Conservation (phyloP, 352 stramenopile species). For the Pythium insidiosum region DNA sequence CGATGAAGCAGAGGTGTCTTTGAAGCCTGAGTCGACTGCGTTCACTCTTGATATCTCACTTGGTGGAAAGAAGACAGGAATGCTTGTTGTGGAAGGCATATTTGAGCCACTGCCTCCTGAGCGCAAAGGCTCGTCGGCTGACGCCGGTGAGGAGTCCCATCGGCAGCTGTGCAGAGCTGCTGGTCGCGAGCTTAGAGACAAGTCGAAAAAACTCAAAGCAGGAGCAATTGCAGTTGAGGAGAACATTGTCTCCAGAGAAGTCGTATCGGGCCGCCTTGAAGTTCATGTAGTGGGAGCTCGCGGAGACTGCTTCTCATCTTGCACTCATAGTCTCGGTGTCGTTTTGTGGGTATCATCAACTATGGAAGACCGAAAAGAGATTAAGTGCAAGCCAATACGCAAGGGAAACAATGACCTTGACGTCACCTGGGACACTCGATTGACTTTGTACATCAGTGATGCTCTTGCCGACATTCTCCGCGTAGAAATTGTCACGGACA, state of each 20-base stretch:
- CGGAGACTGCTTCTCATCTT: too few species aligned
- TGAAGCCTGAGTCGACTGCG: slow-evolving; percentile 4
- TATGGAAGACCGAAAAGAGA: slow-evolving; percentile 20
- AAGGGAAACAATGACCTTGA: slow-evolving; percentile 1
- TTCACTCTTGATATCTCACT: slow-evolving; percentile 25
- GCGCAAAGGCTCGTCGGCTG: background rate
- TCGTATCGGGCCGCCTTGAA: slow-evolving; percentile 20
- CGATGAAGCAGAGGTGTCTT: background rate
- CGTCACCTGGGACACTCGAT: slow-evolving; percentile 23
- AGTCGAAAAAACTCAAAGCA: slow-evolving; percentile 13
- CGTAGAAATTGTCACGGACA: slow-evolving; percentile 22
- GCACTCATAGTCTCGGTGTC: too few species aligned
- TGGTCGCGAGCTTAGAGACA: slow-evolving; percentile 9
- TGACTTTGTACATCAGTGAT: slow-evolving; percentile 32
- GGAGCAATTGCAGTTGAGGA: too few species aligned
- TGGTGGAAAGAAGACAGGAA: slow-evolving; percentile 22
- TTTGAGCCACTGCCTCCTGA: slow-evolving; percentile 28
- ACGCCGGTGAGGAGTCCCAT: slow-evolving; percentile 8
- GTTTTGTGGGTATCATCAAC: slow-evolving; percentile 33
- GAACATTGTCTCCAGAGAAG: background rate
- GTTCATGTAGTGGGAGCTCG: slow-evolving; percentile 22
- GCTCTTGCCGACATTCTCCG: slow-evolving; percentile 24
- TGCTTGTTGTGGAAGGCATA: slow-evolving; percentile 24
- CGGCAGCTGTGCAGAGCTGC: slow-evolving; percentile 5
- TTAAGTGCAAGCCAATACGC: slow-evolving; percentile 20